These are phyloP conservation scores for Fistulifera solaris DNA, from an alignment of 108 stramenopile genomes.

Conservation along the genomic window DNA sequence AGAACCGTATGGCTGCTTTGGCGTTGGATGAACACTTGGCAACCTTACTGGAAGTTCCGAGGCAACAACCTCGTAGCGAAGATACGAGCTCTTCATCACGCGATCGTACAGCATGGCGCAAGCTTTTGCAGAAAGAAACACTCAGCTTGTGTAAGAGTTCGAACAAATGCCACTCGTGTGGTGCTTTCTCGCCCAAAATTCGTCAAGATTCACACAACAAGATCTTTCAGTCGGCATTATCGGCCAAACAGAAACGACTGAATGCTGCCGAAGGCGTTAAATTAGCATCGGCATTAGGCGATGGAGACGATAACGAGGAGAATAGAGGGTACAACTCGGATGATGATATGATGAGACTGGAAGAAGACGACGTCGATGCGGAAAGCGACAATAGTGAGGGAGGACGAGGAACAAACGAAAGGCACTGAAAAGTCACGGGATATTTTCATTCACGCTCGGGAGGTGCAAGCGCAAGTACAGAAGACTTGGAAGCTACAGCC, in stretches of 20 bases:
- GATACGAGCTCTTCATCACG: constrained; percentile 5
- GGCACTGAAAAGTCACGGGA: constrained; percentile 22
- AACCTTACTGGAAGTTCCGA: not conserved
- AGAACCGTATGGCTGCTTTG: not conserved
- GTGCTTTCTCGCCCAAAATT: constrained; percentile 75
- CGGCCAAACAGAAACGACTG: constrained; percentile 24
- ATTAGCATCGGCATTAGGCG: constrained; percentile 48
- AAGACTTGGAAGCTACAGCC: constrained; percentile 81
- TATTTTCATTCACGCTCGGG: constrained; percentile 81
- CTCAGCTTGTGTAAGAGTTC: constrained; percentile 35
- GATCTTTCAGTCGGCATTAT: constrained; percentile 72
- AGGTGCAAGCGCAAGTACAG: constrained; percentile 86
- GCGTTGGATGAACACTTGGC: constrained; percentile 31
- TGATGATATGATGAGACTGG: constrained; percentile 20
- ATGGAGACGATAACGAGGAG: constrained; percentile 21
- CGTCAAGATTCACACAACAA: constrained; percentile 94
- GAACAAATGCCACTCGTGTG: constrained; percentile 83
- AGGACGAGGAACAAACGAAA: constrained; percentile 37
- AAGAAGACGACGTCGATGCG: constrained; percentile 20
- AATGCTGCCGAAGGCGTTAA: constrained; percentile 57
- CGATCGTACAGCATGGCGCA: constrained; percentile 15
- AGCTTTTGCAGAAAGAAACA: constrained; percentile 59
- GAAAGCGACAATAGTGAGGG: constrained; percentile 22
- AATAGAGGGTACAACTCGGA: constrained; percentile 13
- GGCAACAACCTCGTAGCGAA: constrained; percentile 2